A percentile compares a stretch with the other conserved stretches of the same genome.
Evolutionary conservation across 2,329 filamentous ascomycete species (phyloP).

Genomic region (Sporothrix sp.): DNA sequence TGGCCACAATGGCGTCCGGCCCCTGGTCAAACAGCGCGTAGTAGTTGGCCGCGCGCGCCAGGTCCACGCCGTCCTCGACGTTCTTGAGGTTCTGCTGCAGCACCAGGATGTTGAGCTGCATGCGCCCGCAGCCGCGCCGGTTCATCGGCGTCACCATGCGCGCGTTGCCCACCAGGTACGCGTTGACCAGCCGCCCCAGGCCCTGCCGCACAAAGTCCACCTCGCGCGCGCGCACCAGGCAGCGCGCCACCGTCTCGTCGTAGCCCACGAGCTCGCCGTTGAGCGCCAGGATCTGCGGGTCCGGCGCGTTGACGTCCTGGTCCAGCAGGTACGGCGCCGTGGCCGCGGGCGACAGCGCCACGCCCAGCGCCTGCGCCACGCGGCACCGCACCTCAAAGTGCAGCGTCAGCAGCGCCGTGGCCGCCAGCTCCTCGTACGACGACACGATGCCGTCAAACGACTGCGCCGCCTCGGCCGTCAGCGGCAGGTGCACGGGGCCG

Average conservation of each 20-base stretch:
- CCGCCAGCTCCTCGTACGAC: constrained; percentile 72
- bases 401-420: constrained; percentile 70
- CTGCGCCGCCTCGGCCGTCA: constrained; percentile 76
- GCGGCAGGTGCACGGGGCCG: constrained; percentile 68
- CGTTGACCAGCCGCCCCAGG: constrained; percentile 68
- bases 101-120: constrained; percentile 90
- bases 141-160: constrained; percentile 74
- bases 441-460: constrained; percentile 80
- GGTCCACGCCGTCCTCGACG: constrained; percentile 60
- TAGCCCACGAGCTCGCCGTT: constrained; percentile 79
- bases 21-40: constrained; percentile 59
- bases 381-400: constrained; percentile 84
- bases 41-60: constrained; percentile 56
- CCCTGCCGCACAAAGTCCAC: constrained; percentile 66
- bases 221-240: constrained; percentile 57
- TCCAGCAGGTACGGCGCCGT: constrained; percentile 55
- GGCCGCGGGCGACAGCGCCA: constrained; percentile 46
- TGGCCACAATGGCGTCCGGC: constrained; percentile 52
- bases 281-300: constrained; percentile 69
- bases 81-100: constrained; percentile 96
- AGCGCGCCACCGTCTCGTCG: constrained; percentile 68
- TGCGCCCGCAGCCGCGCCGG: constrained; percentile 66
- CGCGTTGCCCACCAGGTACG: constrained; percentile 64
- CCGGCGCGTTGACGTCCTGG: constrained; percentile 66
- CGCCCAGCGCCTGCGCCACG: constrained; percentile 67